Evolutionary conservation across 2,329 filamentous ascomycete species (phyloP).

Genomic region (Hypomyces perniciosus): DNA sequence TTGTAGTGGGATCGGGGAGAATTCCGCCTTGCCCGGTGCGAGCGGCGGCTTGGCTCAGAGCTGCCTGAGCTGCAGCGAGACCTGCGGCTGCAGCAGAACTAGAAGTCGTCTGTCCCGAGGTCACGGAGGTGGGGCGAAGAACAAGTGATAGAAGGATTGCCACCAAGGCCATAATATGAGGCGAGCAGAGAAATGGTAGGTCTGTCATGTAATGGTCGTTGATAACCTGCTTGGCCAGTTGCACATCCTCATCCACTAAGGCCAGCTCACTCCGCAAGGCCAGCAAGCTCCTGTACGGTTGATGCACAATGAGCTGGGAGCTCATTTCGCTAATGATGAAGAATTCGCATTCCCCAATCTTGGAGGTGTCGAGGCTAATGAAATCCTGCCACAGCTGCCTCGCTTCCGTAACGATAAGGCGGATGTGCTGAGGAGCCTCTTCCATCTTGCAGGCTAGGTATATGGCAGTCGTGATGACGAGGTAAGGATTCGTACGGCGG

Average conservation of each 20-base stretch:
- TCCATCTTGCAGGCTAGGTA: constrained; percentile 98
- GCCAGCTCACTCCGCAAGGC: constrained; percentile 64
- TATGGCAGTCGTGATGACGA: constrained; percentile 85
- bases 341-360: constrained; percentile 91
- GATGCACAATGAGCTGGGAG: constrained; percentile 83
- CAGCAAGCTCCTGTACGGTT: constrained; percentile 78
- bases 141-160: constrained; percentile 81
- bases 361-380: constrained; percentile 68
- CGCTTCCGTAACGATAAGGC: constrained; percentile 81
- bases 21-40: constrained; percentile 20
- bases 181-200: constrained; percentile 75
- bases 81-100: constrained; percentile 32
- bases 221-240: constrained; percentile 73
- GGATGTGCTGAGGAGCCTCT: constrained; percentile 92
- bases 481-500: constrained; percentile 85
- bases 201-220: constrained; percentile 94
- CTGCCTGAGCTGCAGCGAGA: constrained; percentile 45
- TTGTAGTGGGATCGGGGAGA: constrained; percentile 7
- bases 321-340: constrained; percentile 85
- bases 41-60: constrained; percentile 38
- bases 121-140: constrained; percentile 52
- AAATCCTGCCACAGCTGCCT: constrained; percentile 79
- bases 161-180: constrained; percentile 83
- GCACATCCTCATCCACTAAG: constrained; percentile 71
- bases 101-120: constrained; percentile 23